Base-by-base conservation (phyloP, 1,284 basidiomycete species). In the Porogramme epimiltina region DNA sequence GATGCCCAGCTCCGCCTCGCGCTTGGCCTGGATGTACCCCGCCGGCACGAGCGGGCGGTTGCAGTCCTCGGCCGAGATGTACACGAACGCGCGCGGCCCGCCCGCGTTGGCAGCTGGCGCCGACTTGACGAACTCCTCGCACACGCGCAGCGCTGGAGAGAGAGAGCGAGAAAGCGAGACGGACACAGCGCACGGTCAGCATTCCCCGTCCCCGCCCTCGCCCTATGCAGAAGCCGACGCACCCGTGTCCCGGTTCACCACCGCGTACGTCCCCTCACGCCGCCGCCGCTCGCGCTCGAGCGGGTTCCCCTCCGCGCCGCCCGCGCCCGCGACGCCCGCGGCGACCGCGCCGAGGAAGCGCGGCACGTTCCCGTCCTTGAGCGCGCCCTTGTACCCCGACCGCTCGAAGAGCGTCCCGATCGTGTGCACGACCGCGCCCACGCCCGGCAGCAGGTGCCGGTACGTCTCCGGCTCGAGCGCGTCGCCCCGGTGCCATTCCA, bases 1-100 rank as follows among this genome's bases (percentile, higher is more conserved):
- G 48, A 98, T 90, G 28, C 74, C 76, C 22, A 73, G 68, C 65
- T 98, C 95, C 16, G 96, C 94, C 65, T 95, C 85, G 19, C 94
- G 84, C 73, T 99, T 98, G 4, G 91, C 89, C 63, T 85, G 77
- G 60, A 97, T 93, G 73, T 98, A 98, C 37, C 89, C 75, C 0
- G 82, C 75, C 22, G 95, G 86, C 28, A 98, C 83, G 58, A 96
- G 66, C 2, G 96, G 96, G 23, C 92, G 81, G 72, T 88, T 93
- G 39, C 95, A 84, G 65, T 98, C 95, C 62, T 95, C 95, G 4
- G 96, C 95, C 28, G 96, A 99, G 55, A 99, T 79, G 72, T 91
- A 98, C 39, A 98, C 80, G 71, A 99, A 98, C 4, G 93, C 83
- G 44, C 85, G 81, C 47, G 79, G 75, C 3, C 62, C 58, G 37